Percentiles rank a stretch among this genome's conserved stretches.
Conservation (phyloP, 2,329 filamentous ascomycete species). For the Penicillium brasilianum region DNA sequence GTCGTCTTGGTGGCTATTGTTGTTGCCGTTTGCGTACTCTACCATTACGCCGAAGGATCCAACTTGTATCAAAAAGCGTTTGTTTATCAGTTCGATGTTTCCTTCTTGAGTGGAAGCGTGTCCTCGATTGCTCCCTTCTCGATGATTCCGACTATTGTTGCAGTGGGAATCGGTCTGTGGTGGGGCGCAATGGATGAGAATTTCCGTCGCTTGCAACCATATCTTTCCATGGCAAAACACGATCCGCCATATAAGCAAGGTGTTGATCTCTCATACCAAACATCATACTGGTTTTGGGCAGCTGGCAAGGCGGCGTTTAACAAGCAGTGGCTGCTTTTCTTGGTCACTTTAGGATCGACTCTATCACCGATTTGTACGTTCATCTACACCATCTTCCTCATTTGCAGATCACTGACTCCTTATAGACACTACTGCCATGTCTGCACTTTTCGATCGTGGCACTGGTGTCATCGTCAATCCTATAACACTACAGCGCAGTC, state of each 20-base stretch:
- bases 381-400: not conserved
- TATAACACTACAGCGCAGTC: conserved; percentile 7
- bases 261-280: conserved; percentile 20
- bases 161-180: conserved; percentile 22
- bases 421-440: conserved; percentile 25
- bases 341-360: conserved; percentile 15
- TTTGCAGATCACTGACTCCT: not conserved
- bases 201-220: conserved; percentile 23
- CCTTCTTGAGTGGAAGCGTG: conserved; percentile 13
- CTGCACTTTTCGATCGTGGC: conserved; percentile 22
- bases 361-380: conserved; percentile 26
- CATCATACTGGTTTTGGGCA: conserved; percentile 26
- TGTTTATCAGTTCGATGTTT: conserved; percentile 19
- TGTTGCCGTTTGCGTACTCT: conserved; percentile 18
- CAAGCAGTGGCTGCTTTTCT: conserved; percentile 23
- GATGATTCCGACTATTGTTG: conserved; percentile 25
- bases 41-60: conserved; percentile 14
- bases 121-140: conserved; percentile 23
- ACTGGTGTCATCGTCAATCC: conserved; percentile 15
- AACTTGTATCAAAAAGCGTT: conserved; percentile 23
- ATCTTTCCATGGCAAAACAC: conserved; percentile 15
- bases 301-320: conserved; percentile 17
- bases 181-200: conserved; percentile 27
- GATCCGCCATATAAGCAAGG: conserved; percentile 4
- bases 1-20: conserved; percentile 5